Conservation (phyloP, 352 stramenopile species). For the Pythium pyrilobum region DNA sequence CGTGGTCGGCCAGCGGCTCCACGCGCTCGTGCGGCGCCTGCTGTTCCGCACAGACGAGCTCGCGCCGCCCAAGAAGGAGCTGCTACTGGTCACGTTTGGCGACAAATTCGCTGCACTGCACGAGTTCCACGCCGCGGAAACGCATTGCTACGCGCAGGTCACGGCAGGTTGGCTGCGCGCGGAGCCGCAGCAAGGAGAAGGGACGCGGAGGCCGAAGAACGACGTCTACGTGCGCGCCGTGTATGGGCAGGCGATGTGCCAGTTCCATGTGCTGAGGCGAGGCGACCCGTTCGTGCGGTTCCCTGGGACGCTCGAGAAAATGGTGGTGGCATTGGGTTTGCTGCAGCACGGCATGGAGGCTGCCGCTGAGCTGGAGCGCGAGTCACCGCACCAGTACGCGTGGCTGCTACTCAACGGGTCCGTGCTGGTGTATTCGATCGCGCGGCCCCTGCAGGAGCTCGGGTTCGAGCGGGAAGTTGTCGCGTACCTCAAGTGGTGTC, state of each 20-base stretch:
- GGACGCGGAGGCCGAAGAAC: background rate
- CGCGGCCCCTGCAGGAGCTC: constrained; percentile 34
- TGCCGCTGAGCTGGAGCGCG: constrained; percentile 30
- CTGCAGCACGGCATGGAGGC: constrained; percentile 42
- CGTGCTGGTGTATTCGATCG: constrained; percentile 48
- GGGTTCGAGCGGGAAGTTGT: constrained; percentile 53
- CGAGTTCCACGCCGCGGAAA: constrained; percentile 42
- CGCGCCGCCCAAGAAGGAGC: constrained; percentile 24
- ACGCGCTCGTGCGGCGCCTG: constrained; percentile 28
- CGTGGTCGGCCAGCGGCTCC: constrained; percentile 32
- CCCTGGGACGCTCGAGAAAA: constrained; percentile 44
- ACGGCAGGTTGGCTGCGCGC: too few relatives aligned
- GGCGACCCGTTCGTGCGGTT: constrained; percentile 33
- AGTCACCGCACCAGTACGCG: constrained; percentile 24
- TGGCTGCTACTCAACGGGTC: constrained; percentile 71
- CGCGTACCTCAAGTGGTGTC: constrained; percentile 53
- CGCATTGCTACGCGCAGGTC: constrained; percentile 38
- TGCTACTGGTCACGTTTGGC: constrained; percentile 38
- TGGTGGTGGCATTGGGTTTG: constrained; percentile 28
- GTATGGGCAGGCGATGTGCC: constrained; percentile 41
- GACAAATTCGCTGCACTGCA: constrained; percentile 40
- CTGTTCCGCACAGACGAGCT: constrained; percentile 31
- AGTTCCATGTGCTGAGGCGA: constrained; percentile 30
- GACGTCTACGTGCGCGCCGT: constrained; percentile 31
- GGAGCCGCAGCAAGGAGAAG: background rate